phyloP scores from a whole-genome alignment of 345 rosid genomes.

The Euclidium syriacum region DNA sequence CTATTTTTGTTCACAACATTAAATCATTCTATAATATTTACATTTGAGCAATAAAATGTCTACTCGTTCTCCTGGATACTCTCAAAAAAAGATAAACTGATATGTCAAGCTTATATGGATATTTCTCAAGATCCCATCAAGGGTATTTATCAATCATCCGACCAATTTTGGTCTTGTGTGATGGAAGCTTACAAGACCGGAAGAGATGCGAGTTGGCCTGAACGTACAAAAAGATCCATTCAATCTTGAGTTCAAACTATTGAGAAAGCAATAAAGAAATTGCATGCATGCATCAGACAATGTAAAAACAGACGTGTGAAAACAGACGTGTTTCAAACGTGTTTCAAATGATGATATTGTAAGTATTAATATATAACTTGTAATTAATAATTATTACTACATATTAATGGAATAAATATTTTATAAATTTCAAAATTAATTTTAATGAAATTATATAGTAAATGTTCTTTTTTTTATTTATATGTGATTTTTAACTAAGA shows the following conservation, averaged over 20 bases:
- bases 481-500: too few species aligned
- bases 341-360: neutral
- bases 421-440: too few species aligned
- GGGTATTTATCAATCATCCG: neutral
- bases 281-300: neutral
- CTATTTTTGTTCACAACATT: neutral
- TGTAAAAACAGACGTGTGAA: neutral
- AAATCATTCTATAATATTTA: too few species aligned
- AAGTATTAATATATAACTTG: neutral
- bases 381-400: too few species aligned
- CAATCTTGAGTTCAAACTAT: neutral
- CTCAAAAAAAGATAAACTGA: neutral
- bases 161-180: neutral
- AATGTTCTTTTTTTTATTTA: neutral
- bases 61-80: neutral
- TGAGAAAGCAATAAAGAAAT: neutral
- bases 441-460: too few species aligned
- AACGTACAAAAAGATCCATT: neutral
- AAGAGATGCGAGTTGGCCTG: neutral
- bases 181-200: neutral
- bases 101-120: neutral
- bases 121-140: neutral
- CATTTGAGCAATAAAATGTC: too few species aligned
- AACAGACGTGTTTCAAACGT: neutral
- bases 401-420: too few species aligned